These are phyloP conservation scores for Cadophora malorum DNA, from an alignment of 2,329 filamentous ascomycete species.

Conservation along the genomic window DNA sequence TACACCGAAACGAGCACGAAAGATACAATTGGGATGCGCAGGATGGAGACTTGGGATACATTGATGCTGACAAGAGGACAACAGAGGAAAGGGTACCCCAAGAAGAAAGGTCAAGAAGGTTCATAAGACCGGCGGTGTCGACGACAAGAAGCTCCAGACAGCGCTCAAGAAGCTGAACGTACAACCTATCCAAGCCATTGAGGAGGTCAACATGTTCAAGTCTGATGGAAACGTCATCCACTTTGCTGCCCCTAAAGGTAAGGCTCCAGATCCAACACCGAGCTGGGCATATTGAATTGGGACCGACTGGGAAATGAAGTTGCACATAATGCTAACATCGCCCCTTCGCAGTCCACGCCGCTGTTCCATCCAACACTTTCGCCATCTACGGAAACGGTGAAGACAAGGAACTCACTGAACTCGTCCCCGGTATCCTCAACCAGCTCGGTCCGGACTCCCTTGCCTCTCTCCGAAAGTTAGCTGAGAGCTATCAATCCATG, in stretches of 20 bases:
- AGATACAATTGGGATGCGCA: not conserved
- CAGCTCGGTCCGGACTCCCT: constrained; percentile 98
- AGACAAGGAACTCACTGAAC: constrained; percentile 99
- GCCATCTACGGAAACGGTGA: constrained; percentile 99
- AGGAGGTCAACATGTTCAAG: constrained; percentile 99
- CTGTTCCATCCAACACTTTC: constrained; percentile 98
- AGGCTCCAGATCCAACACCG: not conserved
- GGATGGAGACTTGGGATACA: not conserved
- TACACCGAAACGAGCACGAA: constrained; percentile 6
- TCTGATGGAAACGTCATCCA: constrained; percentile 99
- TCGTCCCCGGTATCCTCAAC: constrained; percentile 99
- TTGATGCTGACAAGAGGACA: constrained; percentile 39
- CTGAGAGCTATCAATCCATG: constrained; percentile 99
- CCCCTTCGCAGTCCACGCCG: constrained; percentile 79
- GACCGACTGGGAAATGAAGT: not conserved
- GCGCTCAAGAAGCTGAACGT: constrained; percentile 99
- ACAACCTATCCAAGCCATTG: constrained; percentile 98
- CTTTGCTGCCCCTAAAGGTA: constrained; percentile 97
- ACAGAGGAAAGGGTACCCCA: constrained; percentile 93
- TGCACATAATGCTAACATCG: constrained; percentile 7
- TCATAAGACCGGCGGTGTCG: constrained; percentile 87
- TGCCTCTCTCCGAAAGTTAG: constrained; percentile 95
- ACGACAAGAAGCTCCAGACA: constrained; percentile 99
- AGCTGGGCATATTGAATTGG: not conserved
- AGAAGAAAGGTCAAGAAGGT: constrained; percentile 98